Base-by-base conservation (phyloP, 257 asterid species). In the Galeopsis tetrahit region DNA sequence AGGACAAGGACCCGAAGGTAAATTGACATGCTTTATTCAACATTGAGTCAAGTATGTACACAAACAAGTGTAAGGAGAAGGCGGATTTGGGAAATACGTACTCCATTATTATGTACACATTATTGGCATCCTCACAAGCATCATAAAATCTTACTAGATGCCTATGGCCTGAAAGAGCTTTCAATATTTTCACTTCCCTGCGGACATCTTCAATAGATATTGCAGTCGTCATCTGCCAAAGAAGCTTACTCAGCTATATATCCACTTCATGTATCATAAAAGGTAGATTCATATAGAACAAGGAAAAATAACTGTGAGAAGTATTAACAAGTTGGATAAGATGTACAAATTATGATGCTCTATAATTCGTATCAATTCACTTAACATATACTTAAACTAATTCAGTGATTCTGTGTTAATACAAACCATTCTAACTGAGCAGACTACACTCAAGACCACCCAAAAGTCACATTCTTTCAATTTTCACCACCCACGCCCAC, bases 131-230 rank as follows among this genome's bases (percentile, higher is more conserved):
- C 87, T 91, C 97, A 74, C 96, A 91, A 72, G 97, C 96, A 91
- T 93, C 98, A 63, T 89, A 81, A 87, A 81, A 93, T 78, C 88
- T 84, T 80, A 91, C 96, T 52, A 90, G 89, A 84, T 93, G 92
- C 78, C 84, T 89, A 82, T 93, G 97, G 58, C 98, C 97, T 34
- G 98, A 86, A 62, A 93, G 90, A 72, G 94, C 89, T 89, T 84
- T 91, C 89, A 93, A 86, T 69, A 93, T 90, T 82, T 87, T 93
- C 81, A 93, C 98, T 84, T 93, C 98, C 79, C 97, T 78, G 75
- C 98, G 90, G 68, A 93, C 97, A 78, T 93, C 98, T 85, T 93
- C 98, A 46, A 93, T 93, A 48, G 97, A 87, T 70, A 93, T 86
- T 48, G 98, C 95, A 32, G 98, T 93, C 15, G 94, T 87, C 98